A percentile compares a stretch with the other conserved stretches of the same genome.
phyloP scores from a whole-genome alignment of 164 flowering plant species.

The Magnolia changhungtana region DNA sequence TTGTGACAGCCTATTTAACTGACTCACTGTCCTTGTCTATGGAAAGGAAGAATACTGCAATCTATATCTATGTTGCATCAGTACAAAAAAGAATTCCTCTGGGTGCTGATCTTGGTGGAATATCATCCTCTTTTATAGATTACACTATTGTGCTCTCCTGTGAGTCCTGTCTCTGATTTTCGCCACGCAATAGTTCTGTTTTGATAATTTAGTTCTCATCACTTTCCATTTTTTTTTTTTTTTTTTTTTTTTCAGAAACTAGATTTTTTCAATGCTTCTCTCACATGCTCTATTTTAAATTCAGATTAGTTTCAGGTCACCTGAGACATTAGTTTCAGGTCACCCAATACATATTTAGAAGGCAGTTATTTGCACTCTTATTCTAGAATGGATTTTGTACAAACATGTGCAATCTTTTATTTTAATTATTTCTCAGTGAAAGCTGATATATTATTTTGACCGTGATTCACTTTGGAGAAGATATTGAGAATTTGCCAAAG shows the following conservation, averaged over 20 bases:
- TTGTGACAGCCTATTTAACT: too few relatives aligned
- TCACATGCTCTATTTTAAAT: background rate
- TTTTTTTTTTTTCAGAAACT: background rate
- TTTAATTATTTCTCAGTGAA: too few relatives aligned
- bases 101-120: background rate
- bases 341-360: background rate
- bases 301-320: background rate
- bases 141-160: background rate
- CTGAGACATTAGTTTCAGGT: too few relatives aligned
- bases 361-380: background rate
- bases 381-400: background rate
- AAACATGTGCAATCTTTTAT: too few relatives aligned
- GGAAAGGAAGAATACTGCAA: too few relatives aligned
- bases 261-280: background rate
- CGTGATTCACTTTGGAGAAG: background rate
- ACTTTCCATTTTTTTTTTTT: background rate
- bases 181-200: background rate
- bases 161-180: background rate
- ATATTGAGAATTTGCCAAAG: background rate
- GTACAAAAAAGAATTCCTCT: background rate
- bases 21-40: too few relatives aligned
- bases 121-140: background rate
- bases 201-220: background rate
- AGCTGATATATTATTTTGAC: too few relatives aligned
- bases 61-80: too few relatives aligned